These are phyloP conservation scores for Nakaseomyces delphensis DNA, from an alignment of 1,139 yeast genomes.

Conservation along the genomic window DNA sequence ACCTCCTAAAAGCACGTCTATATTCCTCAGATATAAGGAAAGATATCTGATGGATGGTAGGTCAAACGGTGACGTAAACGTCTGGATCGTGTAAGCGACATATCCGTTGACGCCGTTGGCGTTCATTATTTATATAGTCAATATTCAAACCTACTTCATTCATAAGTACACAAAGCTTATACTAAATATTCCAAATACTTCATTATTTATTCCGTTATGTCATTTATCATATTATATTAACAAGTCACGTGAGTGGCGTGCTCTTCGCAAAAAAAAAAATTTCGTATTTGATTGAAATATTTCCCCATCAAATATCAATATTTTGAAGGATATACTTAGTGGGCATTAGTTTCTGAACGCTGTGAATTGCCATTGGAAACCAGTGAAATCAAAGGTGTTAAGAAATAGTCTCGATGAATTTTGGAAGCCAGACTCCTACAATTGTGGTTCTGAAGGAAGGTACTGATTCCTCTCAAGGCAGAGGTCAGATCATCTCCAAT, in stretches of 20 bases:
- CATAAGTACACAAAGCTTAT: no score
- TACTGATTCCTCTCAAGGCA: slow-evolving; percentile 93
- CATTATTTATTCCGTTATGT: background rate
- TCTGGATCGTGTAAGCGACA: slow-evolving; percentile 19
- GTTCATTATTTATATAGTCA: background rate
- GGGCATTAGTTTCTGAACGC: no score
- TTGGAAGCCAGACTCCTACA: slow-evolving; percentile 90
- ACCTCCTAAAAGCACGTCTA: slow-evolving; percentile 9
- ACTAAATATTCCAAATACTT: background rate
- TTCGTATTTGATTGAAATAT: background rate
- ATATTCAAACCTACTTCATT: background rate
- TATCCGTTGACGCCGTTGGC: no score
- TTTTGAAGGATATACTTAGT: background rate
- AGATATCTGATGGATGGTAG: slow-evolving; percentile 60
- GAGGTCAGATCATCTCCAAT: slow-evolving; percentile 88
- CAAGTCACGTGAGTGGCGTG: slow-evolving; percentile 1
- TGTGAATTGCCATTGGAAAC: no score
- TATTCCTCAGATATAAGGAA: slow-evolving; percentile 41
- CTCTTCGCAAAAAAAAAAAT: background rate
- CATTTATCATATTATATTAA: background rate
- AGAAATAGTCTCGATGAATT: slow-evolving; percentile 51
- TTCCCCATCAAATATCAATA: background rate
- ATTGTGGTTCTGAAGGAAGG: slow-evolving; percentile 97
- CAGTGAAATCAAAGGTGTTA: no score
- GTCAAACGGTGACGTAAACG: slow-evolving; percentile 46